Evolutionary conservation across 345 rosid genomes (phyloP).

Genomic region (Hirschfeldia incana): DNA sequence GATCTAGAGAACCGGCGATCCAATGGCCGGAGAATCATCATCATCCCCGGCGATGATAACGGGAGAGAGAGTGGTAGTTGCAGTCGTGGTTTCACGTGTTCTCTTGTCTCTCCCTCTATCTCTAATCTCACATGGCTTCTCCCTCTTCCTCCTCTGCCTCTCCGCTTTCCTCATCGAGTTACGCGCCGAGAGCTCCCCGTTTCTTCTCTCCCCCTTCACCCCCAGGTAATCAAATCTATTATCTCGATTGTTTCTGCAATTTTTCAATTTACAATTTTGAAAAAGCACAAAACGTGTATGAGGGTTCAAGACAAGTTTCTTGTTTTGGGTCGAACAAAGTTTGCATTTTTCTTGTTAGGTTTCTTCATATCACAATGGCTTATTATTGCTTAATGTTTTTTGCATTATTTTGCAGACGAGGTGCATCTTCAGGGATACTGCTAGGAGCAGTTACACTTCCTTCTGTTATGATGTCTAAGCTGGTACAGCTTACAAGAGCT

Average conservation of each 20-base stretch:
- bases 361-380: no score
- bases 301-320: no score
- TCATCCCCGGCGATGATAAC: conserved; percentile 30
- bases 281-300: not conserved
- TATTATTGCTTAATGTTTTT: not conserved
- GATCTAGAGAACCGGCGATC: conserved; percentile 7
- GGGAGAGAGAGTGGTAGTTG: conserved; percentile 89
- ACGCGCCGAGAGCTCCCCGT: conserved; percentile 49
- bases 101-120: conserved; percentile 62
- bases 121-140: conserved; percentile 65
- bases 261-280: not conserved
- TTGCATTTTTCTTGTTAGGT: no score
- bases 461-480: conserved; percentile 65
- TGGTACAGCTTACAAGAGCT: conserved; percentile 78
- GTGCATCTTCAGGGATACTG: conserved; percentile 86
- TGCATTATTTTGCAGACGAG: conserved; percentile 48
- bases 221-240: conserved; percentile 43
- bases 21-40: conserved; percentile 12
- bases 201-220: conserved; percentile 46
- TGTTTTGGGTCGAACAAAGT: no score
- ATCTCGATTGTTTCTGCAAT: no score
- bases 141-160: conserved; percentile 57
- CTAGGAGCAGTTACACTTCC: conserved; percentile 87
- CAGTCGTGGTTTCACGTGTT: conserved; percentile 52
- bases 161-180: conserved; percentile 70